Base-by-base conservation (phyloP, 306 rosid species). In the Medicago arabica region DNA sequence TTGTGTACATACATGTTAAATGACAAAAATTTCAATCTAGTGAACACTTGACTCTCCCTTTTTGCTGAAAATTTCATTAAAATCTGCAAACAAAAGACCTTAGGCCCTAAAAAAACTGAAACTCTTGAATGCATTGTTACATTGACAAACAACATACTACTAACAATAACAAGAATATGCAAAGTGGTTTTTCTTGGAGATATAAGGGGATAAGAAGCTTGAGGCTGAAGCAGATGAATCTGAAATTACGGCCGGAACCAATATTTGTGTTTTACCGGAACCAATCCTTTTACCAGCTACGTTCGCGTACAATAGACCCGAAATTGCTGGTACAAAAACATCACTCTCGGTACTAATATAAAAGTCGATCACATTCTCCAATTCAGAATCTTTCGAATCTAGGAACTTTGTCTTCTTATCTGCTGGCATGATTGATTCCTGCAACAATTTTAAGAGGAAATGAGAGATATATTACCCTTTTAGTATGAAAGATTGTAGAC, bases 281-380 rank as follows among this genome's bases (percentile, higher is more conserved):
- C 86, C 92, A 47, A 96, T 90, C 82, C 99, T 92, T 81, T 96
- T 92, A 41, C 99, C 99, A 4, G 93, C 99, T 34, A 96, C 98
- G 47, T 92, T 96, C 5, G 98, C 91, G 40, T 96, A 96, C 74
- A 96, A 92, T 61, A 96, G 87, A 40, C 98, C 99, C 1, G 97
- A 96, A 84, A 96, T 89, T 41, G 99, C 98, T 17, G 99, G 99
- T 13, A 92, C 90, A 6, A 92, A 96, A 23, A 88, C 95, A 71
- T 92, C 89, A 23, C 98, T 90, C 67, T 90, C 86, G 7, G 96
- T 75, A 69, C 97, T 90, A 19, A 92, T 70, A 34, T 92, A 89
- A 78, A 85, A 96, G 82, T 96, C 99, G 0, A 96, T 89, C 74
- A 90, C 90, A 78, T 92, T 96, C 85, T 92, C 98, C 11, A 88